Percentiles rank a stretch among this genome's conserved stretches.
phyloP scores from a whole-genome alignment of 2,329 filamentous ascomycete species.

The Cytospora mali region DNA sequence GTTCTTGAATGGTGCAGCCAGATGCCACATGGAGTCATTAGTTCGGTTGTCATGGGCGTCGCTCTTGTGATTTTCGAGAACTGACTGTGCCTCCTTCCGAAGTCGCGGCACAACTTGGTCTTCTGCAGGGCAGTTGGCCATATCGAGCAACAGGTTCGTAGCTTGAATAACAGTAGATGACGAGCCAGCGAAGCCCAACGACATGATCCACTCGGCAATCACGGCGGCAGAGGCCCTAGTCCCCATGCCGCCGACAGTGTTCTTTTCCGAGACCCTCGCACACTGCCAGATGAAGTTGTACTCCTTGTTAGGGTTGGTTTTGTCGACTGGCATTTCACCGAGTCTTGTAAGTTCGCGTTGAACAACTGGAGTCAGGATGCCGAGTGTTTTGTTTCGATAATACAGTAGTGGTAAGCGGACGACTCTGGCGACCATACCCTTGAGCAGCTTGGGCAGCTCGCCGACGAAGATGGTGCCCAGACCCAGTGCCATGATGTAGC shows the following conservation, averaged over 20 bases:
- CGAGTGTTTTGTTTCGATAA: constrained; percentile 3
- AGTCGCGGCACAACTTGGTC: constrained; percentile 4
- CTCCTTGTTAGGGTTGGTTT: neutral
- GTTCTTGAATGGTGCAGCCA: neutral
- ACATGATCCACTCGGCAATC: constrained; percentile 9
- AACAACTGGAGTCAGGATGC: neutral
- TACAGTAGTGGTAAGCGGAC: constrained; percentile 3
- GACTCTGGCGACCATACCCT: neutral
- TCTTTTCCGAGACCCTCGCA: constrained; percentile 7
- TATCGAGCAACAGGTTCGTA: constrained; percentile 3
- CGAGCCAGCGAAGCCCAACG: constrained; percentile 3
- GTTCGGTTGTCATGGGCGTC: neutral
- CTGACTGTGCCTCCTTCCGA: neutral
- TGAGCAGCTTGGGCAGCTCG: constrained; percentile 4
- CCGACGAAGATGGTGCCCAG: constrained; percentile 3
- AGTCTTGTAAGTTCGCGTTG: neutral
- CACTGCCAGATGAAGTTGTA: constrained; percentile 7
- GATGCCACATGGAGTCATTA: neutral
- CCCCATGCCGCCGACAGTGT: constrained; percentile 1
- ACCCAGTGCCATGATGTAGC: neutral
- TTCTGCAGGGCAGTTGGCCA: constrained; percentile 1
- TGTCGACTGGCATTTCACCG: neutral
- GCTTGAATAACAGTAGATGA: neutral
- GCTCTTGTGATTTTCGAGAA: neutral
- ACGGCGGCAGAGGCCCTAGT: constrained; percentile 4